phyloP scores from a whole-genome alignment of 192 early-diverging fungal species.

The Umbelopsis sp. region DNA sequence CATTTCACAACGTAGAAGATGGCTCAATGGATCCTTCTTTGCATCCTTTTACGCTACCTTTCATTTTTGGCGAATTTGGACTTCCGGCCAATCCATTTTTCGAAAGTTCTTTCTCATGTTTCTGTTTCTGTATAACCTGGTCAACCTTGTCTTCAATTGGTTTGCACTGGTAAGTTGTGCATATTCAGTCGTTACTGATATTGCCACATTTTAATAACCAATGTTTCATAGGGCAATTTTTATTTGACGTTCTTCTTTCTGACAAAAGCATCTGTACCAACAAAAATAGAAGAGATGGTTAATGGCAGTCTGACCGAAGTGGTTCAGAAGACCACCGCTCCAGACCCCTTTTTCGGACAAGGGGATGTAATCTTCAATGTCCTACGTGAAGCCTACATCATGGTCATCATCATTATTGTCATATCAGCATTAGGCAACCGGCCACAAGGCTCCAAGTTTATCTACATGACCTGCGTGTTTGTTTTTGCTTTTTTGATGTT shows the following conservation, averaged over 20 bases:
- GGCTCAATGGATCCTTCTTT: constrained; percentile 87
- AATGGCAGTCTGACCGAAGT: constrained; percentile 31
- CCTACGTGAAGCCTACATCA: constrained; percentile 73
- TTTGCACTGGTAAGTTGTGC: constrained; percentile 67
- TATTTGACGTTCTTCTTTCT: constrained; percentile 87
- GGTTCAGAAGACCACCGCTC: constrained; percentile 1
- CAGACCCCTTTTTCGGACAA: constrained; percentile 25
- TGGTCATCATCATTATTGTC: constrained; percentile 79
- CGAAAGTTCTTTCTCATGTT: constrained; percentile 57
- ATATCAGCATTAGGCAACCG: constrained; percentile 89
- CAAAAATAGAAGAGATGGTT: constrained; percentile 58
- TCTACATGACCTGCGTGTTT: constrained; percentile 70
- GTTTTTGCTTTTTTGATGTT: constrained; percentile 82
- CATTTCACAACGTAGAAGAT: constrained; percentile 90
- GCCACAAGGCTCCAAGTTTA: constrained; percentile 79
- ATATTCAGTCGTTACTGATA: constrained; percentile 35
- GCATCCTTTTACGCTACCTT: constrained; percentile 68
- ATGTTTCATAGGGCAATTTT: constrained; percentile 64
- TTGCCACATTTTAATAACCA: no score
- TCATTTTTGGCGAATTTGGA: constrained; percentile 61
- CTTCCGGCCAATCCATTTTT: constrained; percentile 44
- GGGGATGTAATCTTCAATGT: constrained; percentile 68
- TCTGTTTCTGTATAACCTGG: constrained; percentile 69
- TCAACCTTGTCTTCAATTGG: constrained; percentile 76
- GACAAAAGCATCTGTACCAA: constrained; percentile 38